Base-by-base conservation (phyloP, 2,329 filamentous ascomycete species). In the Calonectria hawksworthii region DNA sequence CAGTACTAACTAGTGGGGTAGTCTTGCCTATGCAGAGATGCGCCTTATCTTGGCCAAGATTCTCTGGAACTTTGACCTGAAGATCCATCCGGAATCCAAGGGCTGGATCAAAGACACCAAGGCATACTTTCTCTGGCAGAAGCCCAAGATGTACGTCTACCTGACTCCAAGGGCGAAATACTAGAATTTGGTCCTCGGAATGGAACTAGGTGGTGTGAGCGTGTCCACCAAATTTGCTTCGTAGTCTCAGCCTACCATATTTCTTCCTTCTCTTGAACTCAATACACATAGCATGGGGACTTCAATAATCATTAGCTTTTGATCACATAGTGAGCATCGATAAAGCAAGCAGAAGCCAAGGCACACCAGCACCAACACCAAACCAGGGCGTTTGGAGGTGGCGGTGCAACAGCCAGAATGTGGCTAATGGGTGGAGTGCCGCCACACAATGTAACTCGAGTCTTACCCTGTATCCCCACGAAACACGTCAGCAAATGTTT, bases 21-120 rank as follows among this genome's bases (percentile, higher is more conserved):
- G 61, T 64, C 61, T 64, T 21, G 61, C 61, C 16, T 64, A 64
- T 36, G 38, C 61, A 18, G 61, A 64, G 61, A 64, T 64, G 38
- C 61, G 61, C 4, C 61, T 64, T 9, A 64, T 64, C 21, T n/a
- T 64, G 23, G 61, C 61, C 61, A 64, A 64, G 26, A 64, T 64
- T n/a, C 26, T 44, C 26, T 64, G 61, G 61, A 64, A 64, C 28
- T 64, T 64, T 64, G 41, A 64, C 16, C 2, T 47, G 26, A 23
- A 32, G 18, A 47, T 47, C 5, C 36, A 64, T 18, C 61, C 56
- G 6, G 9, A 47, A 9, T 47, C 26, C 21, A 32, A 41, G n/a
- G 26, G 28, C 11, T 64, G 61, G 61, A 10, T 47, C 7, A 10
- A 47, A 8, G 21, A n/a, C 23, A 38, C 18, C 28, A 34, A 16